A percentile compares a stretch with the other conserved stretches of the same genome.
These are phyloP conservation scores for Cyanophora paradoxa DNA, from an alignment of 78 protist genomes.

Conservation along the genomic window DNA sequence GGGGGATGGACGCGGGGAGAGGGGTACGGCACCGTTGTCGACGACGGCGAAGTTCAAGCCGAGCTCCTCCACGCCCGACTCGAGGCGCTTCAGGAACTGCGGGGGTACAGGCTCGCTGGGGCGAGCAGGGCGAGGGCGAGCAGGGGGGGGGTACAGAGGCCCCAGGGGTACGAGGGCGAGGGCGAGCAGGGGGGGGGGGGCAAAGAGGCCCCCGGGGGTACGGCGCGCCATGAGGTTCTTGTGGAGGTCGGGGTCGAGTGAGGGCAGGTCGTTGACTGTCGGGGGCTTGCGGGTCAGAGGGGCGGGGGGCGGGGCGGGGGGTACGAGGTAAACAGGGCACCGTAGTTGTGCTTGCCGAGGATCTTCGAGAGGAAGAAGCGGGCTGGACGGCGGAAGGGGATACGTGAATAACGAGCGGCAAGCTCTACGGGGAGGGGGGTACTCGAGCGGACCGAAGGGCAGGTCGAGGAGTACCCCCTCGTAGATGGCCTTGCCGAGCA, in stretches of 20 bases:
- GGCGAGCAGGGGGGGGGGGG: slow-evolving; percentile 1
- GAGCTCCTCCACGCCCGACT: neutral
- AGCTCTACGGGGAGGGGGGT: too few relatives aligned
- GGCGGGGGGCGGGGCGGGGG: neutral
- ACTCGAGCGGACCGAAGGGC: too few relatives aligned
- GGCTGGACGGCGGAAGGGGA: too few relatives aligned
- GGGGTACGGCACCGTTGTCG: too few relatives aligned
- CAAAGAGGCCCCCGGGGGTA: neutral
- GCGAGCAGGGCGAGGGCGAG: too few relatives aligned
- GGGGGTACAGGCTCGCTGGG: too few relatives aligned
- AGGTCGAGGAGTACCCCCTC: slow-evolving; percentile 12
- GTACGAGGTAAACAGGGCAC: neutral
- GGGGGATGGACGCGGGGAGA: too few relatives aligned
- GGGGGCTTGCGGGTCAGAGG: neutral
- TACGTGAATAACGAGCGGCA: too few relatives aligned
- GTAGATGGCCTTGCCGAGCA: slow-evolving; percentile 8
- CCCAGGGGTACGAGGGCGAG: too few relatives aligned
- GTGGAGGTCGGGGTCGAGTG: slow-evolving; percentile 15
- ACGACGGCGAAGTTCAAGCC: neutral
- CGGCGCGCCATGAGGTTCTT: neutral
- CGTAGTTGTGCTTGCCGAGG: neutral
- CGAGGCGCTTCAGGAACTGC: neutral
- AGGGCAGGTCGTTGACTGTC: slow-evolving; percentile 13
- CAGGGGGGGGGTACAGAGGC: too few relatives aligned
- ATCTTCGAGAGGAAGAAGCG: slow-evolving; percentile 21